Evolutionary conservation across 495 filamentous ascomycete genomes (phyloP), one percentile per base, ranked within the genome.

Genomic region (Acidiella bohemica): DNA sequence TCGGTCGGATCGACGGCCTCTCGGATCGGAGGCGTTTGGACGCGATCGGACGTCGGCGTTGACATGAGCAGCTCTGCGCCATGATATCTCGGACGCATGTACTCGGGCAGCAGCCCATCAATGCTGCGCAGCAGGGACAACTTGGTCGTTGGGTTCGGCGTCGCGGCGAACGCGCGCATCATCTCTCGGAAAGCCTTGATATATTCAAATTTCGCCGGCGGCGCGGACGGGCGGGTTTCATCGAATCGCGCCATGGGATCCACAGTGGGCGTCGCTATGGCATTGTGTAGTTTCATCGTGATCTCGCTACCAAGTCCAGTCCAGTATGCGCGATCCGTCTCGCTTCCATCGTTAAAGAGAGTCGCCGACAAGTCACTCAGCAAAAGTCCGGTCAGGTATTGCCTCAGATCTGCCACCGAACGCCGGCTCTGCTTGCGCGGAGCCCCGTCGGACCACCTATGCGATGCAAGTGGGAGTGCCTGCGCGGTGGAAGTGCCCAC

Each of bases 241-340:
- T 34, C 13, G 4, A 18, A 17, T 34, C 5, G n/a, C 18, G 12
- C 14, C 32, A 5, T 10, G 4, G 11, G 32, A 34, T 17, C 5
- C 12, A 5, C 4, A 14, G 13, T 12, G 18, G 14, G 18, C 5
- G 17, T 17, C 32, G 12, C 13, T 4, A 7, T 25, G 5, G 8
- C 16, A 5, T 7, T 19, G 16, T 25, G 8, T 14, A 7, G 22
- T 23, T 41, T 40, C 28, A 27, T 27, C 2, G 29, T 31, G 2
- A 46, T 5, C 22, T 40, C 30, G 14, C 37, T 24, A 14, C 44
- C 44, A 19, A 46, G 30, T 5, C 44, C 72, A 45, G 78, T 75
- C 4, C 73, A 70, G 54, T 93, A 88, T 84, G 88, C 95, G 18
- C 68, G 73, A 50, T 96, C 90, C 12, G 88, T 97, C 63, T 97